A percentile compares a stretch with the other conserved stretches of the same genome.
Evolutionary conservation across 306 rosid species (phyloP).

Genomic region (Corylus avellana): DNA sequence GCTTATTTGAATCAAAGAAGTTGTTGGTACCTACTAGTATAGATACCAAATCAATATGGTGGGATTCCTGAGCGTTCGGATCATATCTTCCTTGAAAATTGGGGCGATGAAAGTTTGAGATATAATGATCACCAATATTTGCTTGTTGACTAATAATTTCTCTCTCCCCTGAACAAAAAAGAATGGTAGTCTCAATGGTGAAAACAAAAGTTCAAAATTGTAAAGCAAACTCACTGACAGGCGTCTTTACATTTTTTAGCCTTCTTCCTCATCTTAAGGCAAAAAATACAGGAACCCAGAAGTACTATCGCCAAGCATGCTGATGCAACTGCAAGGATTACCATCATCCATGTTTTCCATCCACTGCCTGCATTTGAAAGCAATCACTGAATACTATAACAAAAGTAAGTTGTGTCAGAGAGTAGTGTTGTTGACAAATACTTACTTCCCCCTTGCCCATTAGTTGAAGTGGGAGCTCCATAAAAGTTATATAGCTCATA

Average conservation of each 20-base stretch:
- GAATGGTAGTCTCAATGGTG: neutral
- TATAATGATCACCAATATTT: neutral
- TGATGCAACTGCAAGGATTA: slow-evolving; percentile 12
- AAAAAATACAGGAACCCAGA: slow-evolving; percentile 26
- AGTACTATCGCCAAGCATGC: slow-evolving; percentile 32
- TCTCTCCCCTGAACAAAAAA: slow-evolving; percentile 28
- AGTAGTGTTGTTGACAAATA: neutral
- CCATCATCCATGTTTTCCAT: slow-evolving; percentile 36
- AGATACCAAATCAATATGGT: slow-evolving; percentile 44
- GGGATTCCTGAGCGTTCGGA: slow-evolving; percentile 30
- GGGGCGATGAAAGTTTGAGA: neutral
- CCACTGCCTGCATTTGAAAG: slow-evolving; percentile 34
- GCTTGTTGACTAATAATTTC: neutral
- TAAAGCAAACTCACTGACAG: neutral
- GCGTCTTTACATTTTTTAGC: neutral
- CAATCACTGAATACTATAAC: neutral
- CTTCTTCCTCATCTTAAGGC: neutral
- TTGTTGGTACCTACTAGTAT: slow-evolving; percentile 31
- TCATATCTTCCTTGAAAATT: slow-evolving; percentile 2
- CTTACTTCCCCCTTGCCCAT: slow-evolving; percentile 34
- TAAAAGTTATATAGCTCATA: slow-evolving; percentile 61
- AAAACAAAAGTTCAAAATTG: neutral
- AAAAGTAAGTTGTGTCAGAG: neutral
- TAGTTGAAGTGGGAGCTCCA: slow-evolving; percentile 19
- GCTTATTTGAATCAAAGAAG: slow-evolving; percentile 45